Evolutionary conservation across 1,284 basidiomycete species (phyloP), one percentile per base, ranked within the genome.

Genomic region (Meripilus lineatus): DNA sequence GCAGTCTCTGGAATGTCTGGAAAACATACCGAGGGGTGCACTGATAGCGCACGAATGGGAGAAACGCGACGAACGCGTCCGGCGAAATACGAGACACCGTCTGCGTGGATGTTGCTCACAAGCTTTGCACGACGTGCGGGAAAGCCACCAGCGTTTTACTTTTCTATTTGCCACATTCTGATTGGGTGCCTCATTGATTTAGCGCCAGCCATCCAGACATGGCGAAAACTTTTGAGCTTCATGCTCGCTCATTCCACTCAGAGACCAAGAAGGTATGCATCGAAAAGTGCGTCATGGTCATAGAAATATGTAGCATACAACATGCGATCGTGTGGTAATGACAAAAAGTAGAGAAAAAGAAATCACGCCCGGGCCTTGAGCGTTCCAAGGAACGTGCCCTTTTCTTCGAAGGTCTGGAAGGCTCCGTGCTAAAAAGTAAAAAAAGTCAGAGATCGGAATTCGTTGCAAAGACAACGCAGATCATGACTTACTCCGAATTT

Each of bases 371-470:
- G 77, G 65, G 76, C 76, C 74, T 89, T 91, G 84, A 90, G 87
- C 62, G 86, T 82, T 69, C 94, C 94, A 67, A 94, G 67, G 84
- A 97, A 97, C 62, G 90, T 83, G 57, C 79, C 76, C 81, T 95
- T 95, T 85, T 98, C 95, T 71, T 89, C 90, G 70, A 78, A 75
- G 40, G 93, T 95, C 79, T 97, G 94, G 92, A 93, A 94, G 38
- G 87, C 82, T 58, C 91, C 92, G 64, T 94, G 92, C 83, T 91
- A 61, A 42, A 41, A 32, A 46, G 50, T 22, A 46, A 33, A n/a
- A 14, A 24, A 26, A 30, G 33, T 32, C 15, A 6, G 5, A 18
- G n/a, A 13, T 26, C n/a, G n/a, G 28, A 25, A 20, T 33, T 15
- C 15, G 33, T 15, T 8, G 10, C 14, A 35, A 30, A 10, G 10